A percentile compares a stretch with the other conserved stretches of the same genome.
Conservation (phyloP, 257 asterid species). For the Buddleja alternifolia region DNA sequence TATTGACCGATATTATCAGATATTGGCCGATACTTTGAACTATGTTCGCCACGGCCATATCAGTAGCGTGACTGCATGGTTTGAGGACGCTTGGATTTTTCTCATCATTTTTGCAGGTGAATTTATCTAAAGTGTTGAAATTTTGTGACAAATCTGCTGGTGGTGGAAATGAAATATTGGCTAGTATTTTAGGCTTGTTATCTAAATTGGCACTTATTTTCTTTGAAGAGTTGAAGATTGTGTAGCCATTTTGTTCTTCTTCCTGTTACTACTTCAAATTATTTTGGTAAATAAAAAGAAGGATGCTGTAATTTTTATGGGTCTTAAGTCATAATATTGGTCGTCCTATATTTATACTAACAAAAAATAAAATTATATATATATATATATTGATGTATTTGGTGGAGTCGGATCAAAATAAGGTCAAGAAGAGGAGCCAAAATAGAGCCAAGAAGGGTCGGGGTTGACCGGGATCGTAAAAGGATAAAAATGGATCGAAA, state of each 20-base stretch:
- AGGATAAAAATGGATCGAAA: too few relatives aligned
- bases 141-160: not conserved
- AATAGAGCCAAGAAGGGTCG: too few relatives aligned
- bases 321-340: not conserved
- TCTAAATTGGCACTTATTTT: conserved; percentile 4
- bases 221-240: conserved; percentile 9
- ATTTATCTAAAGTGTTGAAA: not conserved
- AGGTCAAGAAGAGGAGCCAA: too few relatives aligned
- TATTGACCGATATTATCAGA: too few relatives aligned
- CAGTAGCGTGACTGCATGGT: not conserved
- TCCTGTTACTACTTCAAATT: not conserved
- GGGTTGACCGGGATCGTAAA: too few relatives aligned
- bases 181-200: not conserved
- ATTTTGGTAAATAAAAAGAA: too few relatives aligned
- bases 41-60: too few relatives aligned
- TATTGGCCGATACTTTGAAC: too few relatives aligned
- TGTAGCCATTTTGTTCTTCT: not conserved
- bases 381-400: too few relatives aligned
- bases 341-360: conserved; percentile 14
- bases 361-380: not conserved
- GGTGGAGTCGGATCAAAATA: too few relatives aligned
- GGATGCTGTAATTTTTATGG: too few relatives aligned
- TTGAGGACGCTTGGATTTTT: conserved; percentile 13
- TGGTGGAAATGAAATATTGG: not conserved
- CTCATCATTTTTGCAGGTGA: not conserved